Conservation (phyloP, 108 stramenopile genomes). For the Skeletonema tropicum region DNA sequence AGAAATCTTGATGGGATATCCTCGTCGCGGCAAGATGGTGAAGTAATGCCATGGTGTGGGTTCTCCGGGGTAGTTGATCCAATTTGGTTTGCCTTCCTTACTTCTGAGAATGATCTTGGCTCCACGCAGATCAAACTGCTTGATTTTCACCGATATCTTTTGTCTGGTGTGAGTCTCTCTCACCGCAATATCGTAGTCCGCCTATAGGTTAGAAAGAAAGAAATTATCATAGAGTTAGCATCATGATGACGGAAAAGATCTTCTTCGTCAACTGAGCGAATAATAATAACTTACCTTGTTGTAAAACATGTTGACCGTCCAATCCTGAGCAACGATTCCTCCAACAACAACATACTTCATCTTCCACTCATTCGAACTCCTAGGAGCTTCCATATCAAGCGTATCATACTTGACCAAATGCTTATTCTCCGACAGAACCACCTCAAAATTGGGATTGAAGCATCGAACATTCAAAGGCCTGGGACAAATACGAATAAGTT, state of each 20-base stretch:
- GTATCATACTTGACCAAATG: slow-evolving; percentile 48
- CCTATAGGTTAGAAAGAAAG: background rate
- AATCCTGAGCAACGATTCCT: slow-evolving; percentile 34
- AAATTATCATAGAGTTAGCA: background rate
- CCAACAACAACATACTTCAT: slow-evolving; percentile 51
- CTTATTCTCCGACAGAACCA: slow-evolving; percentile 23
- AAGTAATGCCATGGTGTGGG: slow-evolving; percentile 30
- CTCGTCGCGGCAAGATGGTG: slow-evolving; percentile 19
- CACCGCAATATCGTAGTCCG: slow-evolving; percentile 48
- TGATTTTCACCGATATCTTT: slow-evolving; percentile 45
- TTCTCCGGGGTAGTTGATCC: slow-evolving; percentile 24
- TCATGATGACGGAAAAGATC: background rate
- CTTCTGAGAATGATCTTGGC: slow-evolving; percentile 28
- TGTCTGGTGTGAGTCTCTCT: slow-evolving; percentile 29
- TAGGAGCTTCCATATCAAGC: slow-evolving; percentile 24
- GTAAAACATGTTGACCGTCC: slow-evolving; percentile 47
- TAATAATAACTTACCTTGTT: slow-evolving; percentile 29
- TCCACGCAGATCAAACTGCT: slow-evolving; percentile 42
- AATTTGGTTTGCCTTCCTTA: slow-evolving; percentile 19
- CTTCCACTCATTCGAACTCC: slow-evolving; percentile 38
- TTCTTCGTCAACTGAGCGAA: too few species aligned
- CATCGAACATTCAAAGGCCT: slow-evolving; percentile 39
- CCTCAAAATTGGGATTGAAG: slow-evolving; percentile 28
- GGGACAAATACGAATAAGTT: slow-evolving; percentile 16
- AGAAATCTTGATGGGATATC: slow-evolving; percentile 48